Evolutionary conservation across 176 grass and related monocot genomes (phyloP).

Genomic region (Aegilops umbellulata): DNA sequence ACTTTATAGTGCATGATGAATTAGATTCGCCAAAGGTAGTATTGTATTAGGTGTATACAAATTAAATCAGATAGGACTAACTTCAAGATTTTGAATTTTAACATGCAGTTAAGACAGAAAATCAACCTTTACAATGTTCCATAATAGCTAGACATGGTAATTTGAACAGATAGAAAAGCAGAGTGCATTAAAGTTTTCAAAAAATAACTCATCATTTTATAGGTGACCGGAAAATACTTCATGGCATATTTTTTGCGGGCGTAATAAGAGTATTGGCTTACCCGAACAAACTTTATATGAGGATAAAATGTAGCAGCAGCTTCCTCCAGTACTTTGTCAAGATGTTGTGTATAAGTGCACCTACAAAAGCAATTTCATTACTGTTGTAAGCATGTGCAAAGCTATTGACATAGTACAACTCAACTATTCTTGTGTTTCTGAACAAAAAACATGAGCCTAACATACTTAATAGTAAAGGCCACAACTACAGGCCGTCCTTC

Average conservation of each 20-base stretch:
- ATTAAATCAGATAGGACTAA: background rate
- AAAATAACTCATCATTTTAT: background rate
- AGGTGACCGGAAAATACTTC: background rate
- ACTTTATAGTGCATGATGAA: background rate
- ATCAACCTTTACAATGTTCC: background rate
- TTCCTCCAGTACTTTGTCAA: conserved; percentile 87
- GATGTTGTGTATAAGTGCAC: conserved; percentile 78
- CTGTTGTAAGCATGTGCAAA: background rate
- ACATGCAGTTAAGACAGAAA: background rate
- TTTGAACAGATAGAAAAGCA: conserved; percentile 8
- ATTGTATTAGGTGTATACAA: background rate
- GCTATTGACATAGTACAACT: background rate
- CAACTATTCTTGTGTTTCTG: conserved; percentile 3
- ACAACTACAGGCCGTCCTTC: conserved; percentile 87
- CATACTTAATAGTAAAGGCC: conserved; percentile 91
- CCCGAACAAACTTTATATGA: conserved; percentile 76
- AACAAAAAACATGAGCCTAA: background rate
- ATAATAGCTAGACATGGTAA: background rate
- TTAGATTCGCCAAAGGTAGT: background rate
- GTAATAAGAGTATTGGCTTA: conserved; percentile 30
- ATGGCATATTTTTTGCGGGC: background rate
- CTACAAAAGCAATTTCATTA: conserved; percentile 47
- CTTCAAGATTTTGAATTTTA: background rate
- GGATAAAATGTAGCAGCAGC: conserved; percentile 79
- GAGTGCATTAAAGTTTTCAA: background rate